Base-by-base conservation (phyloP, 202 grass and related monocot species). In the Carex sylvatica region DNA sequence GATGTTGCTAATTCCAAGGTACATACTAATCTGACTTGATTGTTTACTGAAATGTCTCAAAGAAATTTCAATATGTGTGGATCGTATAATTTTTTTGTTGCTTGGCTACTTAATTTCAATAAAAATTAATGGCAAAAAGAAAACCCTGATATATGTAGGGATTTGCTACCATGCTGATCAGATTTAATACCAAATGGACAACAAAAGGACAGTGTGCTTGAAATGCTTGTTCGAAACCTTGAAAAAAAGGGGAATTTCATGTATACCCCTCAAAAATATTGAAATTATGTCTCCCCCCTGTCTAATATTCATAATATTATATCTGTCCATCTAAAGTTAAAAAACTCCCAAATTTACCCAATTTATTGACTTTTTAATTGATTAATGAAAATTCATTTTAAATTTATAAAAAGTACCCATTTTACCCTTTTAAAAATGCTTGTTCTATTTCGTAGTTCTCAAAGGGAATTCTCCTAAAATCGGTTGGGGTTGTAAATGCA, bases 1-100 rank as follows among this genome's bases (percentile, higher is more conserved):
- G 92, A 98, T 88, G 88, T 89, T 65, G 60, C 87, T 60, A 87
- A 93, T 80, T 80, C 87, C 85, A 95, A 98, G 95, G 95, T 95
- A 64, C 74, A 80, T 83, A 44, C n/a, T 83, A 91, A 18, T 82
- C 82, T 87, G 75, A 42, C 35, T 89, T 82, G 28, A 6, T 24
- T 74, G 60, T 60, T n/a, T 30, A 47, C 46, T 86, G 23, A 61
- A 30, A 80, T 80, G 42, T 80, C 6, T 24, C 19, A 26, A 64
- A 64, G n/a, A 65, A 47, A 28, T 64, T 65, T 38, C 40, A 46
- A 55, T 38, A 7, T 35, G 24, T 55, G 72, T 76, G 28, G 3
- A 33, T 67, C 30, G 8, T 36, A 33, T 56, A 56, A 33, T 49
- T 52, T 33, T 86, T 74, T 58, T 20, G 52, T 65, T 35, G 33